Conservation (phyloP, 2,329 filamentous ascomycete genomes). For the Cladophialophora immunda region DNA sequence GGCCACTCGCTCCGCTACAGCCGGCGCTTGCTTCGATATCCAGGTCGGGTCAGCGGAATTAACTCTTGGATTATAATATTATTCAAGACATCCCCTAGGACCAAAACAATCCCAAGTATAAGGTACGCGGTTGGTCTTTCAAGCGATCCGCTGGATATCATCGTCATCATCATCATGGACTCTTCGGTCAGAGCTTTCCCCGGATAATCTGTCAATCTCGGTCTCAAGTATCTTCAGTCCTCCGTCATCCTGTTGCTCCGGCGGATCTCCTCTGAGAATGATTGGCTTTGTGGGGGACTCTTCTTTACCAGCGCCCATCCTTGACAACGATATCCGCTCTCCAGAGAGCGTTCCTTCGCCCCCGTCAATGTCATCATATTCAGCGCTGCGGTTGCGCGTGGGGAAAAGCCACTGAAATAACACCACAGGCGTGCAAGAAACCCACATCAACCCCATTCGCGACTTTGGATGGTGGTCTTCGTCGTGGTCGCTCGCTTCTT, state of each 20-base stretch:
- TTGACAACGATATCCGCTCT: conserved; percentile 4
- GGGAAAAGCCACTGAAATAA: conserved; percentile 16
- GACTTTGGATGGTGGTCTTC: conserved; percentile 10
- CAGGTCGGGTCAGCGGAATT: no score
- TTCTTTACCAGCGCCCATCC: not conserved
- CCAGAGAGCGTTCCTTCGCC: not conserved
- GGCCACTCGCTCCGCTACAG: no score
- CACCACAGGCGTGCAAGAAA: conserved; percentile 24
- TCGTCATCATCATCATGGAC: conserved; percentile 7
- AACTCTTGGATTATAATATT: not conserved
- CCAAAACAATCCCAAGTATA: not conserved
- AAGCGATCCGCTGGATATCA: conserved; percentile 12
- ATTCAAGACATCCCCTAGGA: not conserved
- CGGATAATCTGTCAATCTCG: conserved; percentile 1
- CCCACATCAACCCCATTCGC: conserved; percentile 4
- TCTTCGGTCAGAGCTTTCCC: conserved; percentile 7
- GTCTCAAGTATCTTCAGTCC: conserved; percentile 17
- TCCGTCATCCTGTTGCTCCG: not conserved
- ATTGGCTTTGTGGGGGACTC: not conserved
- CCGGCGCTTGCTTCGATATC: no score
- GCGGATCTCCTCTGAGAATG: not conserved
- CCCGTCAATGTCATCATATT: not conserved
- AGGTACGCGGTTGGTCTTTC: not conserved
- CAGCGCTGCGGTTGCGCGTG: not conserved
- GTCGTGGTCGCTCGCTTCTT: conserved; percentile 40